phyloP scores from a whole-genome alignment of 345 rosid species.

The Fremontodendron californicum region DNA sequence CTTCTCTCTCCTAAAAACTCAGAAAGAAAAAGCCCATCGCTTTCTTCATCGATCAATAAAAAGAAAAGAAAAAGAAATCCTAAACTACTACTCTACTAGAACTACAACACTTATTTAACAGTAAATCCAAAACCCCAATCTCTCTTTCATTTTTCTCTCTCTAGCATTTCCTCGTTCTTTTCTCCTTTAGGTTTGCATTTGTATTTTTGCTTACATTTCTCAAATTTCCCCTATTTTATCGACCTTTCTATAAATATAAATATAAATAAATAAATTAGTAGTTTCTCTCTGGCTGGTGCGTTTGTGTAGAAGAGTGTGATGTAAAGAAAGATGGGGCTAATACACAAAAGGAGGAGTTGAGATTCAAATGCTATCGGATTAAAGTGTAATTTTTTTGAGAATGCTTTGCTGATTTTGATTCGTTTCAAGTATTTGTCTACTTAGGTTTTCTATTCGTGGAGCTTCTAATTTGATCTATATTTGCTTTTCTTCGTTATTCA shows the following conservation, averaged over 20 bases:
- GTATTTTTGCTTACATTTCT: not conserved
- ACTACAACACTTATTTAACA: not conserved
- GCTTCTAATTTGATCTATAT: slow-evolving; percentile 1
- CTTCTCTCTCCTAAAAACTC: slow-evolving; percentile 12
- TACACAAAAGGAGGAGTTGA: not conserved
- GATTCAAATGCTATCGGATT: slow-evolving; percentile 9
- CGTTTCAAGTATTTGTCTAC: not conserved
- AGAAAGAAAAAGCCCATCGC: not conserved
- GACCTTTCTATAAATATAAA: too few relatives aligned
- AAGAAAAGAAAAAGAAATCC: too few relatives aligned
- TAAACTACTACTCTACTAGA: too few relatives aligned
- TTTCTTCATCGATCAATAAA: slow-evolving; percentile 6
- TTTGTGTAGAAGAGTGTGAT: not conserved
- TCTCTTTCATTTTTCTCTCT: not conserved
- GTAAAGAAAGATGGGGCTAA: slow-evolving; percentile 4
- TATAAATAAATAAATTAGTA: not conserved
- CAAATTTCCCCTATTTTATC: not conserved
- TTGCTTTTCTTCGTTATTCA: not conserved
- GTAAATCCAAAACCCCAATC: not conserved
- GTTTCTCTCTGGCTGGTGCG: not conserved
- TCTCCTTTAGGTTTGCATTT: not conserved
- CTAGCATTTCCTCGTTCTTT: not conserved
- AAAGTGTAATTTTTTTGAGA: not conserved
- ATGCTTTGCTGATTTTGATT: not conserved
- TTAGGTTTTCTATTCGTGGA: not conserved